Percentiles rank a stretch among this genome's conserved stretches.
Conservation (phyloP, 805 yeast species). For the Yarrowia sp. region DNA sequence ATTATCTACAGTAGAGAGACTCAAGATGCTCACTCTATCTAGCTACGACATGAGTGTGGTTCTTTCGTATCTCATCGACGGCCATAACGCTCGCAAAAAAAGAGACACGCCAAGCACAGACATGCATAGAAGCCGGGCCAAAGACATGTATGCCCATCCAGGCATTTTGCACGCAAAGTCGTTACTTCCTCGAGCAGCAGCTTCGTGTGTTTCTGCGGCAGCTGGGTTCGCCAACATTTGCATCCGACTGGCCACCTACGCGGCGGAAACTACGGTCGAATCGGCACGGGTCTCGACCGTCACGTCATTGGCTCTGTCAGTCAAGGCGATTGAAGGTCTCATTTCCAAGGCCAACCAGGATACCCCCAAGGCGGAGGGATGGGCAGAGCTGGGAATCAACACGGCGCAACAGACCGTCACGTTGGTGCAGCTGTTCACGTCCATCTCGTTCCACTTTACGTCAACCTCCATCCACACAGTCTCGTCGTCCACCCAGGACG, state of each 20-base stretch:
- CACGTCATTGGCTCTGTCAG: conserved; percentile 33
- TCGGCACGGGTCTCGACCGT: conserved; percentile 33
- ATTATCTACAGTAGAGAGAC: too few species aligned
- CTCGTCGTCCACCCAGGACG: conserved; percentile 34
- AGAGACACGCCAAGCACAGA: neutral
- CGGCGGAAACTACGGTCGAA: conserved; percentile 34
- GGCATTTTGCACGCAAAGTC: conserved; percentile 26
- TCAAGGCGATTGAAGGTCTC: conserved; percentile 34
- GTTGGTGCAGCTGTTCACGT: conserved; percentile 34
- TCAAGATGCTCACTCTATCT: neutral
- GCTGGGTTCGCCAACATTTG: conserved; percentile 34
- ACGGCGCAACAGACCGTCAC: conserved; percentile 32
- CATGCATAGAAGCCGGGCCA: neutral
- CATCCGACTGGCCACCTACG: conserved; percentile 34
- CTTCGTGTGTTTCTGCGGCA: conserved; percentile 33
- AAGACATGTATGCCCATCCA: conserved; percentile 2
- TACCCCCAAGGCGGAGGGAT: conserved; percentile 32
- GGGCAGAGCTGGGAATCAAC: conserved; percentile 32
- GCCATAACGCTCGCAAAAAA: neutral
- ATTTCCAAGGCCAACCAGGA: conserved; percentile 36
- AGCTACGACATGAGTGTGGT: neutral
- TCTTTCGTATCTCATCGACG: neutral
- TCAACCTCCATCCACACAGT: conserved; percentile 31
- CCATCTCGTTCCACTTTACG: conserved; percentile 35
- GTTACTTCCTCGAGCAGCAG: conserved; percentile 33